These are phyloP conservation scores for Rhizopogon roseolus DNA, from an alignment of 768 basidiomycete species.

Conservation along the genomic window DNA sequence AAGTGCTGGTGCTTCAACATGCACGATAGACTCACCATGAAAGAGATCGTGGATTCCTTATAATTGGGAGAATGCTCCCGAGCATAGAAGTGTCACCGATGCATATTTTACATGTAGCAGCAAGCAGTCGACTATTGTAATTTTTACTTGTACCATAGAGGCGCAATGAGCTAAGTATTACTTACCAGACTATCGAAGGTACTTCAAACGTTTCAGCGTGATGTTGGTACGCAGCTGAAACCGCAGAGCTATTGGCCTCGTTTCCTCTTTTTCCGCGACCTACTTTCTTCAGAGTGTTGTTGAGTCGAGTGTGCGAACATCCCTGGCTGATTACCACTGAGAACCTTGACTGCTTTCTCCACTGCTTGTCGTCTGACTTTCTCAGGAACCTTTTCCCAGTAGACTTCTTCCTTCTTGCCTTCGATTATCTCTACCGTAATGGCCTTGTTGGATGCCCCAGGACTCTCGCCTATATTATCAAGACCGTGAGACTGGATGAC, in stretches of 20 bases:
- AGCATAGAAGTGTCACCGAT: background rate
- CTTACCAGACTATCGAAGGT: background rate
- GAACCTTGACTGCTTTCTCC: conserved; percentile 31
- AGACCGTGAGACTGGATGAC: conserved; percentile 46
- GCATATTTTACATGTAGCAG: background rate
- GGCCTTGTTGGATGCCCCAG: conserved; percentile 13
- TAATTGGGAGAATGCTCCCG: background rate
- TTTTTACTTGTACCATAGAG: background rate
- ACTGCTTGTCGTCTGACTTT: conserved; percentile 64
- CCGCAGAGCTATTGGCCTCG: background rate
- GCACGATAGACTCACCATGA: conserved; percentile 35
- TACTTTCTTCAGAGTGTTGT: background rate
- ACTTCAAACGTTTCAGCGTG: background rate
- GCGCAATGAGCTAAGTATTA: background rate
- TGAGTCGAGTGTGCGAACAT: background rate
- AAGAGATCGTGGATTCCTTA: conserved; percentile 18
- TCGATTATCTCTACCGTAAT: conserved; percentile 52
- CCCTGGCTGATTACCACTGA: background rate
- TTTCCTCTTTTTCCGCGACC: conserved; percentile 13
- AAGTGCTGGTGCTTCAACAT: conserved; percentile 37
- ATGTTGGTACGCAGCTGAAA: too few relatives aligned
- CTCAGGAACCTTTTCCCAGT: conserved; percentile 79
- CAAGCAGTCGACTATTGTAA: background rate
- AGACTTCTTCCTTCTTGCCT: conserved; percentile 63
- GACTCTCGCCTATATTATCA: conserved; percentile 42